Evolutionary conservation across 495 filamentous ascomycete species (phyloP).

Genomic region (Penicillium cataractarum): DNA sequence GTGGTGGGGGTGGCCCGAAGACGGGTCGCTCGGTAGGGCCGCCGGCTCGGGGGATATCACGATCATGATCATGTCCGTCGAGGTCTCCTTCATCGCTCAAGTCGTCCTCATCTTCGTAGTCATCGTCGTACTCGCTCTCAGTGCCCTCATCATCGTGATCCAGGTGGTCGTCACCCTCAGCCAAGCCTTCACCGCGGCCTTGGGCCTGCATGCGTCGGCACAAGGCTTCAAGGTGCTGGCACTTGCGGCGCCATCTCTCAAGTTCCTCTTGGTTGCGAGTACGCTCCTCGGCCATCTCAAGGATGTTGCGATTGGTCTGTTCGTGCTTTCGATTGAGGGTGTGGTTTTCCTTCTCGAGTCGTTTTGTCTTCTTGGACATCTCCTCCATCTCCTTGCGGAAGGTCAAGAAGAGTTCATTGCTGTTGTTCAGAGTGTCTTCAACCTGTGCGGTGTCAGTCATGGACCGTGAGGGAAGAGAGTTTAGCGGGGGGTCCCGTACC

Average conservation of each 20-base stretch:
- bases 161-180: conserved; percentile 50
- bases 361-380: conserved; percentile 99
- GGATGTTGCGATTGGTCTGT: conserved; percentile 88
- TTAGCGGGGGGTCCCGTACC: conserved; percentile 57
- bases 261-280: conserved; percentile 79
- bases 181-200: conserved; percentile 68
- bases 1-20: conserved; percentile 60
- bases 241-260: conserved; percentile 81
- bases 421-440: conserved; percentile 98
- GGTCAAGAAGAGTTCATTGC: conserved; percentile 95
- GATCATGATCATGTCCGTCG: conserved; percentile 56
- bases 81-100: conserved; percentile 70
- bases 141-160: conserved; percentile 73
- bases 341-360: conserved; percentile 94
- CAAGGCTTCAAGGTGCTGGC: conserved; percentile 88
- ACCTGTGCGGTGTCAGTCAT: conserved; percentile 63
- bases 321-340: conserved; percentile 91
- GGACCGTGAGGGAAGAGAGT: conserved; percentile 18
- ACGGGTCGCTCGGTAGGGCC: conserved; percentile 53
- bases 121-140: conserved; percentile 70
- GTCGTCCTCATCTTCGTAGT: conserved; percentile 70
- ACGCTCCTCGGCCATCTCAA: conserved; percentile 97
- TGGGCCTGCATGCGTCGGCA: conserved; percentile 94
- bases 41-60: conserved; percentile 28
- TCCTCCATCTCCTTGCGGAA: conserved; percentile 99